Evolutionary conservation across 768 basidiomycete species (phyloP).

Genomic region (Lactarius hengduanensis): DNA sequence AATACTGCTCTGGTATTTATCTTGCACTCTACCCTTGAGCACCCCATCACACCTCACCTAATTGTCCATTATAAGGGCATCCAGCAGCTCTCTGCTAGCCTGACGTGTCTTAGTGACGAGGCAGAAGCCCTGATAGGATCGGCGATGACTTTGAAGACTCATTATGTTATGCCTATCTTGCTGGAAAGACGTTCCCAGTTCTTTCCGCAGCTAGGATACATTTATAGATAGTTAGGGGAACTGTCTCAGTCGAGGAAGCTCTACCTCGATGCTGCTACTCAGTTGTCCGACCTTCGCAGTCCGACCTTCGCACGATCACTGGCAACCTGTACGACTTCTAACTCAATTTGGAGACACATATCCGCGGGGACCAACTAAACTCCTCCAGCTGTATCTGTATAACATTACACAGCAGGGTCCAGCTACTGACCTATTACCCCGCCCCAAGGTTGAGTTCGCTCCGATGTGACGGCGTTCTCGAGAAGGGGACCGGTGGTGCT

Average conservation of each 20-base stretch:
- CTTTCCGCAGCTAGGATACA: neutral
- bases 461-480: slow-evolving; percentile 19
- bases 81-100: too few species aligned
- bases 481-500: slow-evolving; percentile 22
- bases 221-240: neutral
- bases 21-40: too few species aligned
- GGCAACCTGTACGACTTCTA: neutral
- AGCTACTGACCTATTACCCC: slow-evolving; percentile 5
- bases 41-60: too few species aligned
- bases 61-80: too few species aligned
- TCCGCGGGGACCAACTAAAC: neutral
- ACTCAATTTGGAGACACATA: neutral
- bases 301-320: neutral
- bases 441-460: slow-evolving; percentile 20
- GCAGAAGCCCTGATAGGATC: neutral
- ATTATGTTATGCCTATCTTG: neutral
- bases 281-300: neutral
- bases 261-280: neutral
- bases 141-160: neutral
- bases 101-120: neutral
- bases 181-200: neutral
- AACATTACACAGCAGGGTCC: neutral
- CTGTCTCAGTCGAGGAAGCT: neutral
- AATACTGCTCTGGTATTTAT: too few species aligned
- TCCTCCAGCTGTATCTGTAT: neutral